Evolutionary conservation across 352 stramenopile genomes (phyloP), one percentile per base, ranked within the genome.

Genomic region (Phytophthora meadii): DNA sequence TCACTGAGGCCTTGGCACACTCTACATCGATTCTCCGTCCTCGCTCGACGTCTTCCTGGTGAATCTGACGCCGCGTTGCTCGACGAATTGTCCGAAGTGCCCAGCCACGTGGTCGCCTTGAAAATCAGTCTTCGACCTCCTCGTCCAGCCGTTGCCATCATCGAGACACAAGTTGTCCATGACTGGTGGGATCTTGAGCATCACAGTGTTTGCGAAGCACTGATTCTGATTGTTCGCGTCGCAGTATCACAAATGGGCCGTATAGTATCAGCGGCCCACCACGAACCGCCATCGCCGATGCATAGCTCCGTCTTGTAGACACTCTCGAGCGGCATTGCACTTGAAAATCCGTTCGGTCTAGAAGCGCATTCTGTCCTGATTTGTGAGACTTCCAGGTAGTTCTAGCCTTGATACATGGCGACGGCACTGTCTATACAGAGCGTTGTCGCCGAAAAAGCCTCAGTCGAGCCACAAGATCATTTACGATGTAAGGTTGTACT

Each of bases 101-200:
- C 22, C 22, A 22, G 22, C 22, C 22, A 22, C 22, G 22, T 22
- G 22, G 22, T 22, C 22, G 22, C 22, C 22, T 22, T 22, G 22
- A 1, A 22, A 22, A 22, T 22, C 22, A 22, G 22, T 22, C 22
- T 22, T 22, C 22, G 22, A 22, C 22, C 22, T 22, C 22, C 22
- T 22, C 22, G 61, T 25, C n/a, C 14, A 15, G 11, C 61, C 61
- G 3, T 54, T 54, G 7, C 61, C 61, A 12, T 79, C 70, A 22
- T 79, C 67, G 15, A 78, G 53, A 24, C 73, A 81, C 40, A 76
- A 28, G 22, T 65, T 68, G 30, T 70, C 32, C 39, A 77, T 77
- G 1, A 52, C 57, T 30, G 72, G 22, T 22, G 22, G 59, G 45
- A 61, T 77, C 48, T 30, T 55, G 8, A 79, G 41, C 63, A 77